Conservation (phyloP, 768 basidiomycete species). For the Rhodotorula toruloides region DNA sequence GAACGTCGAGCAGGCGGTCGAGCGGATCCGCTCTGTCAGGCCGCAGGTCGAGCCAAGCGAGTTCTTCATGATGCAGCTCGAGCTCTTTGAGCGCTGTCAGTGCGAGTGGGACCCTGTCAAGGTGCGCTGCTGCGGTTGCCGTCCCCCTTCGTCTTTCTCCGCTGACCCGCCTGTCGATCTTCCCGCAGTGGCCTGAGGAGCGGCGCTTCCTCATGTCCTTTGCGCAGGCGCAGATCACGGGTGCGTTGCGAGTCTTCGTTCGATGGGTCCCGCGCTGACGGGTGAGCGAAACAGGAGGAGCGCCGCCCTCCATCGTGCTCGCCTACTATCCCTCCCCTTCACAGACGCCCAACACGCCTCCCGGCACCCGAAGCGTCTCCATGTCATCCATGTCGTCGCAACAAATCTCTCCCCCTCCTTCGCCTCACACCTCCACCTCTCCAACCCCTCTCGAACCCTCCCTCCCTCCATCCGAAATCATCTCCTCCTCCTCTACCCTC, state of each 20-base stretch:
- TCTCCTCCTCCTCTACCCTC: neutral
- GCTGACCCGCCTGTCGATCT: neutral
- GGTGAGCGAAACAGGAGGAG: conserved; percentile 41
- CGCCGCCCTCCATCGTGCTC: conserved; percentile 38
- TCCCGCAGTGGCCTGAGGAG: conserved; percentile 35
- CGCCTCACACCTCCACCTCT: neutral
- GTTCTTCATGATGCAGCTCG: conserved; percentile 42
- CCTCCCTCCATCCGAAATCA: neutral
- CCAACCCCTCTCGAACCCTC: neutral
- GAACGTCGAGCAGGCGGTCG: conserved; percentile 41
- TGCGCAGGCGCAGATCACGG: conserved; percentile 38
- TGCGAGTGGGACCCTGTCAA: conserved; percentile 42
- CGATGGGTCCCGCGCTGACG: neutral
- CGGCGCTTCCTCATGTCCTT: conserved; percentile 42
- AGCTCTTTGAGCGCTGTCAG: conserved; percentile 41
- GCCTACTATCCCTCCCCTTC: conserved; percentile 43
- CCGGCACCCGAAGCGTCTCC: conserved; percentile 20
- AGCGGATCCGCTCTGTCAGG: conserved; percentile 32
- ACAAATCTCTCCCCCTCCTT: conserved; percentile 16
- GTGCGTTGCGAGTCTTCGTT: neutral
- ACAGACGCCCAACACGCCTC: conserved; percentile 22
- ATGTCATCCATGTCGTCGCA: conserved; percentile 34
- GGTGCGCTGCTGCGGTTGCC: neutral
- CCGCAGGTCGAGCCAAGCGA: conserved; percentile 40
- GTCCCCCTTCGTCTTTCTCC: neutral